A percentile compares a stretch with the other conserved stretches of the same genome.
Evolutionary conservation across 306 rosid genomes (phyloP).

Genomic region (Dalbergia cultrata): DNA sequence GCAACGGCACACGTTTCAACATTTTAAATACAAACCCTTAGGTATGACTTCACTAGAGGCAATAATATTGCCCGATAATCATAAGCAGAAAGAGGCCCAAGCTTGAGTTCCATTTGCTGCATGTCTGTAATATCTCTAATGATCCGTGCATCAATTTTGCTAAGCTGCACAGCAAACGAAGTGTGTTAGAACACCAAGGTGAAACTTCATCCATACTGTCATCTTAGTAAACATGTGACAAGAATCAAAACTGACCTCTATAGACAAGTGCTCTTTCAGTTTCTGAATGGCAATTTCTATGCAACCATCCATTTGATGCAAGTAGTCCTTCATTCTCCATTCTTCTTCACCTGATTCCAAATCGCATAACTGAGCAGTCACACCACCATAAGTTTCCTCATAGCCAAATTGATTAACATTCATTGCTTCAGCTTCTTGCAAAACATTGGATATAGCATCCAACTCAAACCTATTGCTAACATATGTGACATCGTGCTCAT

Average conservation of each 20-base stretch:
- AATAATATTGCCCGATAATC: constrained; percentile 85
- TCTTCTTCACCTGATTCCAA: constrained; percentile 88
- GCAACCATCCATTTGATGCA: constrained; percentile 80
- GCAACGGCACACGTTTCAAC: constrained; percentile 33
- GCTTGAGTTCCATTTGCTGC: constrained; percentile 89
- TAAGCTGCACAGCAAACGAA: constrained; percentile 71
- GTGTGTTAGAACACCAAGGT: constrained; percentile 48
- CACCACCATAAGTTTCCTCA: constrained; percentile 72
- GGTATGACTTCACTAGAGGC: constrained; percentile 87
- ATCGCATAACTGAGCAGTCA: constrained; percentile 79
- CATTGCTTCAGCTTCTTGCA: constrained; percentile 84
- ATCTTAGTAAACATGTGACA: constrained; percentile 32
- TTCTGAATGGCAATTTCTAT: constrained; percentile 86
- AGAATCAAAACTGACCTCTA: constrained; percentile 73
- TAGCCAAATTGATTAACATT: constrained; percentile 73
- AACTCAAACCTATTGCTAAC: constrained; percentile 64
- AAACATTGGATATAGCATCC: constrained; percentile 77
- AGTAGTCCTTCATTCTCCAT: constrained; percentile 86
- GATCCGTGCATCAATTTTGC: constrained; percentile 85
- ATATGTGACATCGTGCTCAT: constrained; percentile 71
- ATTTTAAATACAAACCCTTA: constrained; percentile 76
- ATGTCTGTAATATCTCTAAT: constrained; percentile 76
- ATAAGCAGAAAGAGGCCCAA: constrained; percentile 76
- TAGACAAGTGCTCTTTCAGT: constrained; percentile 79
- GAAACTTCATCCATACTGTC: constrained; percentile 39